Base-by-base conservation (phyloP, 2,329 filamentous ascomycete genomes). In the Cladosporium sp. region DNA sequence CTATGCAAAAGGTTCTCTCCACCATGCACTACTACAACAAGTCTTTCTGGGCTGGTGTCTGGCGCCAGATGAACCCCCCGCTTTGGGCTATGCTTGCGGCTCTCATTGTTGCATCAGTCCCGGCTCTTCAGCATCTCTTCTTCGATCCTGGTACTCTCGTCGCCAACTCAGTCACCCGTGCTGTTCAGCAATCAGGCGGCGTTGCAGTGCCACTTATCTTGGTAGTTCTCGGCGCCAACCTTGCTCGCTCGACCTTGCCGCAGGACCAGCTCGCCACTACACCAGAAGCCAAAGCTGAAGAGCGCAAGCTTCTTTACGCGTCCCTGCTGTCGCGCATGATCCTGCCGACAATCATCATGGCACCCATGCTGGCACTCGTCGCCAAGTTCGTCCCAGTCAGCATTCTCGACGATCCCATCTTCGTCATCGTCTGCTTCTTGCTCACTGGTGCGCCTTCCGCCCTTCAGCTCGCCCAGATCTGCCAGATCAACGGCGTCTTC, bases 51-150 rank as follows among this genome's bases (percentile, higher is more conserved):
- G 79, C 79, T 58, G 93, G 93, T 61, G 76, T 93, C 14, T 95
- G 91, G 91, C 90, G 91, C 57, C 97, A 97, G 77, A 98, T 99
- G 94, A 98, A 98, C 79, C 94, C 95, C 49, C 95, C 95, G 0
- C 88, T 99, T 28, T 98, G 93, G 93, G 93, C 95, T 32, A 98
- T 99, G 95, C 82, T 98, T 36, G 82, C 89, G 46, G 92, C 95
- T n/a, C 89, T 98, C 54, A 80, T 97, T 59, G 91, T 99, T 6
- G 95, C 95, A 2, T 96, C 93, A 0, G 86, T 97, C 6, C 95
- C 95, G 0, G 75, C 82, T 1, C 85, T 99, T 8, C 94, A 99
- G 77, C 82, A 84, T 48, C 80, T 95, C 21, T 97, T 99, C 81
- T 99, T 98, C 79, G 84, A 89, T 61, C 88, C 93, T 43, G 94